Base-by-base conservation (phyloP, 352 stramenopile genomes). In the Phytophthora pluvialis region DNA sequence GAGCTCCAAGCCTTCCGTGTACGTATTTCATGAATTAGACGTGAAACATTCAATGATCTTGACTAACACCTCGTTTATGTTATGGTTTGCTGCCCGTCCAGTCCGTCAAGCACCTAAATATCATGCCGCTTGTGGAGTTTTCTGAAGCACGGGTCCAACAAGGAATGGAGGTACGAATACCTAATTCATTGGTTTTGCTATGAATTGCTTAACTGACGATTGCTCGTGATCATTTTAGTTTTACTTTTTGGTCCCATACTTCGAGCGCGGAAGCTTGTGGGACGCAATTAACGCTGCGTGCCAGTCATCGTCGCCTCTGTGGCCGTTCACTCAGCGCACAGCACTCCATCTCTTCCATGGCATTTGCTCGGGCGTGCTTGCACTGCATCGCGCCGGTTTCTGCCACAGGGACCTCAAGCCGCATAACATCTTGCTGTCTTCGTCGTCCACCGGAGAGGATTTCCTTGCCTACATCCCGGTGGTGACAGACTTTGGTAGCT, bases 391-490 rank as follows among this genome's bases (percentile, higher is more conserved):
- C 9, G 85, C 77, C 0, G 89, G 88, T 3, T 96, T 93, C 55
- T 94, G 85, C 46, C 89, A 97, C 54, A 78, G 88, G 15, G 88
- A 95, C 55, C 77, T 97, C 29, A 95, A 94, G 68, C 86, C 86
- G 11, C 88, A 96, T 57, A 95, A 95, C 38, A 70, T 97, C 1
- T 55, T 97, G 52, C 61, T 97, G 11, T 88, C 80, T 26, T 90
- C 81, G 26, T 83, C 78, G 21, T 81, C 80, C 0, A 75, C 65
- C 56, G 81, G 76, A 43, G 81, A 88, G 46, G 81, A 91, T 48
- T 85, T 84, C 5, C 65, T 93, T n/a, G 72, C 84, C 11, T 91
- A 85, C 32, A 88, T 91, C 43, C 86, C 89, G 3, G 78, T 97
- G 13, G 72, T 97, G 36, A 96, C 86, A 44, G 86, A 95, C 72